A percentile compares a stretch with the other conserved stretches of the same genome.
phyloP scores from a whole-genome alignment of 2,329 filamentous ascomycete species.

The Boeremia lycopersici region DNA sequence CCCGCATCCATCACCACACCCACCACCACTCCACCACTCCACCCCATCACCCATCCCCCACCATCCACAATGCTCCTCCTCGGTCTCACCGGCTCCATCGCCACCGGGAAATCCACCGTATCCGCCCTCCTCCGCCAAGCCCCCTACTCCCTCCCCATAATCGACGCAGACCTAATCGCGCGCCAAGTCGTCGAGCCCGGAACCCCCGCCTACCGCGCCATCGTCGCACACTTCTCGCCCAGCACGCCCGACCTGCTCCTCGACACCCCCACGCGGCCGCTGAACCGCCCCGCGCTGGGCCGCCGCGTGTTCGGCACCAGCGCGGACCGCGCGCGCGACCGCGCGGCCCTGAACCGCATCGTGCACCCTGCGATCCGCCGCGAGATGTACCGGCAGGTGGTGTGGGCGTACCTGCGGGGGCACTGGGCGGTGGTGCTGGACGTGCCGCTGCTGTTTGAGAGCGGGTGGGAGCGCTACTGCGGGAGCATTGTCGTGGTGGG shows the following conservation, averaged over 20 bases:
- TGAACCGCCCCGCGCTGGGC: constrained; percentile 87
- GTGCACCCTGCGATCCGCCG: constrained; percentile 88
- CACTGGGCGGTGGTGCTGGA: constrained; percentile 91
- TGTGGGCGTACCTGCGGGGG: constrained; percentile 75
- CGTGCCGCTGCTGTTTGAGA: constrained; percentile 90
- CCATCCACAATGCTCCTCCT: constrained; percentile 78
- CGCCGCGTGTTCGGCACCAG: constrained; percentile 83
- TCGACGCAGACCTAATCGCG: constrained; percentile 92
- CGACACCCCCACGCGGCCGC: constrained; percentile 60
- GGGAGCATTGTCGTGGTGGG: constrained; percentile 87
- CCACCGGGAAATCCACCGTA: constrained; percentile 97
- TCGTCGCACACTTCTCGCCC: constrained; percentile 79
- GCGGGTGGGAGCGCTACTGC: constrained; percentile 81
- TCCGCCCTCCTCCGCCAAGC: constrained; percentile 78
- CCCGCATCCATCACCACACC: constrained; percentile 16
- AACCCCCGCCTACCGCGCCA: constrained; percentile 79
- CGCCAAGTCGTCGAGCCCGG: constrained; percentile 95
- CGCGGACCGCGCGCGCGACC: constrained; percentile 71
- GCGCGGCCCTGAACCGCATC: constrained; percentile 82
- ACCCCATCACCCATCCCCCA: neutral
- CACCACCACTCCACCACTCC: neutral
- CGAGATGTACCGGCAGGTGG: constrained; percentile 78
- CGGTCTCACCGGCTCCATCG: constrained; percentile 94
- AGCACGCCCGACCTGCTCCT: constrained; percentile 86
- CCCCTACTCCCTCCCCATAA: constrained; percentile 85